phyloP scores from a whole-genome alignment of 371 early-diverging fungal species.

The Mortierella sp. region DNA sequence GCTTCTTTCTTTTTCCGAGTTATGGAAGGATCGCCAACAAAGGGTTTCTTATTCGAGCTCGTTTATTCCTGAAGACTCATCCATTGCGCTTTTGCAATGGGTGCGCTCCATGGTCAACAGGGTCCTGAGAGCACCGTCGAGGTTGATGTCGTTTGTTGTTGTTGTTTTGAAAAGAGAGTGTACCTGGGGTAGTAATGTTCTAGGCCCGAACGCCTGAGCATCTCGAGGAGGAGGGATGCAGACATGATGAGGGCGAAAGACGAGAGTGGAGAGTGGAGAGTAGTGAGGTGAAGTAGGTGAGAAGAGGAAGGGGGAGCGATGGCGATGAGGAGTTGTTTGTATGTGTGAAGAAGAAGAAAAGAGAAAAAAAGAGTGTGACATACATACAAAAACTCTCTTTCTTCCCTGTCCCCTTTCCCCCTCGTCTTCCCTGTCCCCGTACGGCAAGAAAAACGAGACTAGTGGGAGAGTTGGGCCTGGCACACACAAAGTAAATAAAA shows the following conservation, averaged over 20 bases:
- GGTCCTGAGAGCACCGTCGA: slow-evolving; percentile 12
- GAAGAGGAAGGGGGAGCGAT: background rate
- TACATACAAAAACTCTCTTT: slow-evolving; percentile 6
- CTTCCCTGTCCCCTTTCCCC: background rate
- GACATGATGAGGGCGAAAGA: slow-evolving; percentile 43
- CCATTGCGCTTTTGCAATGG: background rate
- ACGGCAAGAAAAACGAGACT: too few relatives aligned
- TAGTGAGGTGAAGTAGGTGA: background rate
- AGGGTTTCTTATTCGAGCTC: background rate
- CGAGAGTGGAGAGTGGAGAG: background rate
- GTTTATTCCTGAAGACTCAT: too few relatives aligned
- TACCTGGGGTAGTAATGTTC: slow-evolving; percentile 63
- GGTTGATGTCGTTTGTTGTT: background rate
- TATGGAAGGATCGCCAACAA: background rate
- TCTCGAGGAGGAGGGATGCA: slow-evolving; percentile 62
- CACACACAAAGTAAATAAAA: background rate
- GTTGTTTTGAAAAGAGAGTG: background rate
- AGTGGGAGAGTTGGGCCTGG: too few relatives aligned
- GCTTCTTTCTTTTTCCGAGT: background rate
- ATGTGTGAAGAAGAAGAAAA: slow-evolving; percentile 1
- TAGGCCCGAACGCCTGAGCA: slow-evolving; percentile 60
- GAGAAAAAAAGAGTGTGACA: slow-evolving; percentile 5
- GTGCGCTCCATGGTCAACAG: slow-evolving; percentile 1
- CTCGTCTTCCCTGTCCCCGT: background rate
- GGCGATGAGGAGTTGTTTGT: background rate